A percentile compares a stretch with the other conserved stretches of the same genome.
Evolutionary conservation across 129 eudicot genomes (phyloP).

Genomic region (Arctium lappa): DNA sequence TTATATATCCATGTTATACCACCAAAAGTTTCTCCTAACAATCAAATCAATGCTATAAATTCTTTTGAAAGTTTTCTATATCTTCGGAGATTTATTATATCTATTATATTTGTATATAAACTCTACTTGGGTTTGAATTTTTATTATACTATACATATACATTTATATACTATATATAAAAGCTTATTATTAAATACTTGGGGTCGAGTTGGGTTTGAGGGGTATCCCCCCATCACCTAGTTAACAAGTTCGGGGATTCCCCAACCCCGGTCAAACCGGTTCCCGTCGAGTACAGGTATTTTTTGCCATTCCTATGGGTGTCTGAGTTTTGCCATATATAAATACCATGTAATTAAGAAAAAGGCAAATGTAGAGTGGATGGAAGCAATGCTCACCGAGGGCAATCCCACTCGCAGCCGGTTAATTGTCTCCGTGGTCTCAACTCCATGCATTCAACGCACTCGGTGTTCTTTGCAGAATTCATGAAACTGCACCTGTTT

Average conservation of each 20-base stretch:
- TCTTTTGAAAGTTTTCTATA: too few relatives aligned
- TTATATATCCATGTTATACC: too few relatives aligned
- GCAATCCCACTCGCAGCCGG: constrained; percentile 90
- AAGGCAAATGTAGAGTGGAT: not conserved
- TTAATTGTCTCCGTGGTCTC: constrained; percentile 58
- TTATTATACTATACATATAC: too few relatives aligned
- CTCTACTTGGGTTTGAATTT: too few relatives aligned
- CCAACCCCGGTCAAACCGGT: too few relatives aligned
- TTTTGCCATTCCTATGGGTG: not conserved
- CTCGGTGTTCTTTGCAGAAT: constrained; percentile 62
- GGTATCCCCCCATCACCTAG: too few relatives aligned
- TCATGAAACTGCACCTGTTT: constrained; percentile 81
- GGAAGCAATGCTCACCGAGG: constrained; percentile 63
- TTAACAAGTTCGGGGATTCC: too few relatives aligned
- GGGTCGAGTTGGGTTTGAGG: too few relatives aligned
- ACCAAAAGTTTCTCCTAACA: too few relatives aligned
- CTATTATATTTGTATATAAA: too few relatives aligned
- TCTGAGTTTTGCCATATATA: not conserved
- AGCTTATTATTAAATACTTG: not conserved
- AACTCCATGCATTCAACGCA: constrained; percentile 76
- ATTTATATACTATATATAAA: not conserved
- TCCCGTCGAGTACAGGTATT: not conserved
- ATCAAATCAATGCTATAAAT: too few relatives aligned
- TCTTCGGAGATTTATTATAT: too few relatives aligned
- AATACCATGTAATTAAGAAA: not conserved